phyloP scores from a whole-genome alignment of 2,329 filamentous ascomycete species.

The Penicillium sp. region DNA sequence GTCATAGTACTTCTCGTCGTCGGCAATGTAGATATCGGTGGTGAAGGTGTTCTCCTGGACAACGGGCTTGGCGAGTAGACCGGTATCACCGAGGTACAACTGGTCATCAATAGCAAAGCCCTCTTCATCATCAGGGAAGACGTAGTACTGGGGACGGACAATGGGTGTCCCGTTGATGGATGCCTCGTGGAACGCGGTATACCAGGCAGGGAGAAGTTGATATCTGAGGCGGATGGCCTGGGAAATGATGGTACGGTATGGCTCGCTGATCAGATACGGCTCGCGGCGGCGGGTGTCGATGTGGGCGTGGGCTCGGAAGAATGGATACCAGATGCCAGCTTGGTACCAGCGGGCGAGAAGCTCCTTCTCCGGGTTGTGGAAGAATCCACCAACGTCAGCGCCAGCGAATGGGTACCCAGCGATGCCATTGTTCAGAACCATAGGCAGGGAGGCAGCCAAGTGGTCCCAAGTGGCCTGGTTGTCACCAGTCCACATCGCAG shows the following conservation, averaged over 20 bases:
- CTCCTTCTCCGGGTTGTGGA: conserved; percentile 92
- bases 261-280: conserved; percentile 83
- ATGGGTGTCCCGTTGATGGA: conserved; percentile 82
- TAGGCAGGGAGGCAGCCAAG: conserved; percentile 84
- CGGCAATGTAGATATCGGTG: conserved; percentile 82
- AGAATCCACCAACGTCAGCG: conserved; percentile 96
- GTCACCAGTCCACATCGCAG: conserved; percentile 98
- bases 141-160: conserved; percentile 88
- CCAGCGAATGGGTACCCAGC: conserved; percentile 92
- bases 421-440: conserved; percentile 91
- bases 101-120: conserved; percentile 93
- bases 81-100: conserved; percentile 84
- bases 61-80: conserved; percentile 89
- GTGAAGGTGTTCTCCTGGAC: conserved; percentile 72
- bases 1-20: conserved; percentile 88
- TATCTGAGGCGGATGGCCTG: conserved; percentile 87
- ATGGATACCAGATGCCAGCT: conserved; percentile 93
- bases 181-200: conserved; percentile 93
- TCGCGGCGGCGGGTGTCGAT: conserved; percentile 94
- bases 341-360: conserved; percentile 95
- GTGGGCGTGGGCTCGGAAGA: conserved; percentile 96
- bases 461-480: conserved; percentile 94
- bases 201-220: conserved; percentile 87
- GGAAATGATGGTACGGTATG: conserved; percentile 82
- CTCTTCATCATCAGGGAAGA: conserved; percentile 79